Evolutionary conservation across 2,329 filamentous ascomycete species (phyloP).

Genomic region (Beauveria medogensis): DNA sequence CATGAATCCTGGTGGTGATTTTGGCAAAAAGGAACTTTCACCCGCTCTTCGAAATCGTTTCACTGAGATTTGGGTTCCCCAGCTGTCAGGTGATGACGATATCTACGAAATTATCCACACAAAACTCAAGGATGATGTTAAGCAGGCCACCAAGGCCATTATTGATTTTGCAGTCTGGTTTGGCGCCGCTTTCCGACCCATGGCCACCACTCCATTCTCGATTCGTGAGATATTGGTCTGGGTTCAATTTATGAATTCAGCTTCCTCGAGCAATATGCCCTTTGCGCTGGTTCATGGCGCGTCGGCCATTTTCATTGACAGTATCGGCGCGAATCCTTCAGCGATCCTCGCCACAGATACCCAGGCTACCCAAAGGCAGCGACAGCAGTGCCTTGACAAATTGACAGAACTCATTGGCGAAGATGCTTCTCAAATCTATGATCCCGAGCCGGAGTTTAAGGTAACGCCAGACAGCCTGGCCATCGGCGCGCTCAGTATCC

Average conservation of each 20-base stretch:
- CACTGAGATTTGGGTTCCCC: slow-evolving; percentile 96
- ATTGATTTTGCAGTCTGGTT: slow-evolving; percentile 93
- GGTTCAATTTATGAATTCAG: slow-evolving; percentile 84
- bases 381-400: slow-evolving; percentile 63
- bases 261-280: slow-evolving; percentile 35
- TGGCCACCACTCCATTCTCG: slow-evolving; percentile 69
- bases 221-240: slow-evolving; percentile 88
- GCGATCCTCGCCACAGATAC: slow-evolving; percentile 69
- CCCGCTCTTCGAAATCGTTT: slow-evolving; percentile 93
- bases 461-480: slow-evolving; percentile 44
- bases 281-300: slow-evolving; percentile 68
- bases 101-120: slow-evolving; percentile 76
- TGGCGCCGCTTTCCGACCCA: slow-evolving; percentile 68
- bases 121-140: slow-evolving; percentile 55
- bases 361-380: slow-evolving; percentile 61
- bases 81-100: slow-evolving; percentile 76
- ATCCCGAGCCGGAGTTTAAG: slow-evolving; percentile 49
- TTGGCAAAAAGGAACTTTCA: slow-evolving; percentile 94
- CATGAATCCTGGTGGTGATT: slow-evolving; percentile 98
- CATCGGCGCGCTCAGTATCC: slow-evolving; percentile 69
- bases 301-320: slow-evolving; percentile 92
- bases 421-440: slow-evolving; percentile 60
- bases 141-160: slow-evolving; percentile 57
- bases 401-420: slow-evolving; percentile 57
- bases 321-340: slow-evolving; percentile 88